Evolutionary conservation across 2,329 filamentous ascomycete genomes (phyloP), one percentile per base, ranked within the genome.

Genomic region (Fonsecaea multimorphosa): DNA sequence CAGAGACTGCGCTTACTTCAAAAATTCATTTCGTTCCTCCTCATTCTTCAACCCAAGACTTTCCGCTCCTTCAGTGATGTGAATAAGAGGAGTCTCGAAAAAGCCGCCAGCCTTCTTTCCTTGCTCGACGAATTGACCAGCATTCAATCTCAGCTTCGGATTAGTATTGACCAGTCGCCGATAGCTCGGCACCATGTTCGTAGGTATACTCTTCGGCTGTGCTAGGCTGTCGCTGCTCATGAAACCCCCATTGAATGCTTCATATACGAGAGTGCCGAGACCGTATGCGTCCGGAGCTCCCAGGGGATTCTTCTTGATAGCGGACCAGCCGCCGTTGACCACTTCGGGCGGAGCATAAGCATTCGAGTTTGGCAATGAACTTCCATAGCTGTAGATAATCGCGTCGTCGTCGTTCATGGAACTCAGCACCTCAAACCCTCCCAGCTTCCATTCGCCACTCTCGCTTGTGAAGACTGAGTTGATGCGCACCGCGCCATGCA

Each of bases 401-500:
- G 93, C 92, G 72, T 98, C 92, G 68, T 98, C 93, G 64, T 98
- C 95, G 74, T 97, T 98, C 80, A 98, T 89, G 40, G 91, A 97
- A 79, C 93, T 98, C 65, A 98, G 78, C 4, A 97, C 86, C 71
- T 99, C 95, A 72, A 99, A 96, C 0, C 95, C 95, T 22, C 91
- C 93, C 1, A 99, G 82, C 75, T 96, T 98, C 95, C 95, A 99
- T 79, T 99, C 95, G 64, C 95, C 95, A 74, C 95, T 97, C 76
- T 98, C 94, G 67, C 92, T 93, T 3, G 92, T 95, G 78, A 93
- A 99, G 70, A 99, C 85, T 0, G 94, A 97, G 0, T 91, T 91
- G 22, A 91, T 90, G 68, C 91, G 89, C 59, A 99, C 82, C 73
- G 87, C 92, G 56, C 93, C 95, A 74, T 99, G 95, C 58, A 99